Base-by-base conservation (phyloP, 2,329 filamentous ascomycete genomes). In the Scopulariopsis brevicaulis region DNA sequence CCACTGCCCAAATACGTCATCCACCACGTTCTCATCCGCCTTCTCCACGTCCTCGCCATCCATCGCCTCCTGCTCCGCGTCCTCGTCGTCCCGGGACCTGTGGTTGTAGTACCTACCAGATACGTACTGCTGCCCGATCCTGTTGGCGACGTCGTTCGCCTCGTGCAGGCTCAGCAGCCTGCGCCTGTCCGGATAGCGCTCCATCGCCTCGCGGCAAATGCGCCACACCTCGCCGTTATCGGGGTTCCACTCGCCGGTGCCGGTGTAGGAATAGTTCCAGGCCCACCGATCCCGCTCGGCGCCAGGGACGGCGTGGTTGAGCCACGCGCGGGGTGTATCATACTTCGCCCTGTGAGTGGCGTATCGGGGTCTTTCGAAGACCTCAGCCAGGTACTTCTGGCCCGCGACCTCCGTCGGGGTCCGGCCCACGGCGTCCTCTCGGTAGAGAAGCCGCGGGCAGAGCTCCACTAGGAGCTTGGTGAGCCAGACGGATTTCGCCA, bases 401-500 rank as follows among this genome's bases (percentile, higher is more conserved):
- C 81, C 73, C 0, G 85, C 82, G 54, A 89, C 71, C 64, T 94
- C 89, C 32, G 79, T 76, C 0, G 89, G 86, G 0, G 89, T 94
- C 18, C 81, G 78, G 1, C 90, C 90, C 0, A 87, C 87, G 0
- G 87, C 82, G 63, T 92, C 92, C 67, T 94, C 90, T 24, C 84
- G 80, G 63, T 81, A 78, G 0, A 90, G 71, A 1, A 91, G 74
- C 28, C 76, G 74, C 0, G 85, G 81, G 20, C 80, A 75, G 62
- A 73, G 73, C 11, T 79, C 71, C 12, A 91, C 70, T 3, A 88
- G 64, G 2, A 73, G 64, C 15, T 73, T 69, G 46, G 73, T 64
- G 1, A 78, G 63, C 40, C 65, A 66, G 8, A 73, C 62, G 40
- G 71, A 62, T 14, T 69, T 64, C 8, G 69, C 66, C 58, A 70